Evolutionary conservation across 2,329 filamentous ascomycete genomes (phyloP), one percentile per base, ranked within the genome.

Genomic region (Arthroderma sp.): DNA sequence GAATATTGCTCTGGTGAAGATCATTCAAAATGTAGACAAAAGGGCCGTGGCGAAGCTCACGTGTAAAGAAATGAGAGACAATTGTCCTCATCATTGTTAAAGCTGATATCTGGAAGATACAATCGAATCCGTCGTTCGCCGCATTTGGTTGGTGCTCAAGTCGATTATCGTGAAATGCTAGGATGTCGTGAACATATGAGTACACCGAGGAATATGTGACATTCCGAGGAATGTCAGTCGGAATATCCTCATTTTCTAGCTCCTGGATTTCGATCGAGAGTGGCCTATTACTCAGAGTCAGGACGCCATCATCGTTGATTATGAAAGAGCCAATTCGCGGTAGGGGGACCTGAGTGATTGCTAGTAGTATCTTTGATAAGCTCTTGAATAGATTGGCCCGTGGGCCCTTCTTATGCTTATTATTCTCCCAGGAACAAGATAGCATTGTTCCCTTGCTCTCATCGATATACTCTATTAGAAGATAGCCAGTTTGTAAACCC

Each of bases 251-350:
- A 33, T 56, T 57, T 40, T 58, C 57, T 10, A 57, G 47, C 1
- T 47, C 40, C 8, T 58, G 50, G 9, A 58, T 42, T 11, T 50
- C 40, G 4, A 55, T 40, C 5, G 52, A 54, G 3, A 60, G 45
- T 4, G 57, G 56, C 1, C 56, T 50, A 36, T 55, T 57, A 7
- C 40, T 44, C 22, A 58, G 43, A 6, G 38, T 44, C 9, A 60
- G 38, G 15, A 47, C 45, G 7, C 58, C 52, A 6, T 53, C 31
- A 4, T 54, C 41, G 39, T 61, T 49, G 5, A 66, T 51, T 6
- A 50, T 53, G 8, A 58, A 52, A 10, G 63, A 65, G 4, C 61
- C 61, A 42, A 66, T 65, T 6, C 53, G 51, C 6, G 55, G 56
- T 7, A 61, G 40, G 28, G 58, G 53, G 9, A 46, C 49, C 8